phyloP scores from a whole-genome alignment of 176 grass and related monocot species.

The Rhynchospora pubera region DNA sequence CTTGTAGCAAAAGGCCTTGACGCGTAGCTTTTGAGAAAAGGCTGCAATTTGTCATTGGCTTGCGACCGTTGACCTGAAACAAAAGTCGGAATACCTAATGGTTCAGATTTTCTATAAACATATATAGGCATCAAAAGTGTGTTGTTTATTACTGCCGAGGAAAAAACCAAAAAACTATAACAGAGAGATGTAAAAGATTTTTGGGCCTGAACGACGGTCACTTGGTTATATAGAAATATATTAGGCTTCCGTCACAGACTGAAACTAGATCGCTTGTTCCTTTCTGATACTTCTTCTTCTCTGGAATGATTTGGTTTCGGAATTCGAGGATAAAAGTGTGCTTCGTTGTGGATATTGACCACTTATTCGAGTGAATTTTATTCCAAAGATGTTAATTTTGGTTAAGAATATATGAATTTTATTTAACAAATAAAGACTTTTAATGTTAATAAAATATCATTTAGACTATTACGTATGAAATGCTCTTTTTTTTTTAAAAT shows the following conservation, averaged over 20 bases:
- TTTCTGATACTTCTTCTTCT: background rate
- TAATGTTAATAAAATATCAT: background rate
- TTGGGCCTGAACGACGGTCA: background rate
- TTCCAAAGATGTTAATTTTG: background rate
- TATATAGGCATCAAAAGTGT: background rate
- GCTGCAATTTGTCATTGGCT: background rate
- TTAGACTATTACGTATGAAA: background rate
- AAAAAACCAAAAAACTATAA: background rate
- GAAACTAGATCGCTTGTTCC: background rate
- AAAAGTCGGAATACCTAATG: background rate
- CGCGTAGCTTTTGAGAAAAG: conserved; percentile 4
- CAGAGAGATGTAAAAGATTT: background rate
- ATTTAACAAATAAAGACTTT: background rate
- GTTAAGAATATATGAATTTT: background rate
- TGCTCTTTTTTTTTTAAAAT: background rate
- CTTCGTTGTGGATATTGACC: background rate
- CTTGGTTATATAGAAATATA: background rate
- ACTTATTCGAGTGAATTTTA: background rate
- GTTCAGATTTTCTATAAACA: background rate
- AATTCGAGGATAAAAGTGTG: background rate
- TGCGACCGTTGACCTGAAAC: background rate
- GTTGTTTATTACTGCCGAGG: background rate
- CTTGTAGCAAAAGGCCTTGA: conserved; percentile 7
- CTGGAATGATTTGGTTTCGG: background rate
- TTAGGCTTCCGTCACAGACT: background rate